A percentile compares a stretch with the other conserved stretches of the same genome.
Evolutionary conservation across 2,329 filamentous ascomycete genomes (phyloP).

Genomic region (Aspergillus sp.): DNA sequence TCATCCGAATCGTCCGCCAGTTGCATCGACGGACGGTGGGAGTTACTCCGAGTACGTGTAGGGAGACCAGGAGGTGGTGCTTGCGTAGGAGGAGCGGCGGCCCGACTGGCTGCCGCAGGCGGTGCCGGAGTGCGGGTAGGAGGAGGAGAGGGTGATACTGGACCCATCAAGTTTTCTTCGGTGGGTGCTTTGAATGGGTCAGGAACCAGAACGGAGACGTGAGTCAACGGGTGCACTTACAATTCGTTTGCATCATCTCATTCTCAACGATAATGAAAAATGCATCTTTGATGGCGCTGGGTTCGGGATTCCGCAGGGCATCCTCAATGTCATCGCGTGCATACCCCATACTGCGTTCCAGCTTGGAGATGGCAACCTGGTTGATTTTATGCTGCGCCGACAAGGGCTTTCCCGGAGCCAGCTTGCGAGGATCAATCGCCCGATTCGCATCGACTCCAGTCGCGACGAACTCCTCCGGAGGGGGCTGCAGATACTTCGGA

Average conservation of each 20-base stretch:
- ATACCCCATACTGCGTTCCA: conserved; percentile 98
- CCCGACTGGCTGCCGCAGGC: conserved; percentile 19
- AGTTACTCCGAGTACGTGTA: conserved; percentile 25
- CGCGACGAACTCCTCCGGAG: conserved; percentile 87
- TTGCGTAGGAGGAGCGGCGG: conserved; percentile 18
- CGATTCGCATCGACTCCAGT: conserved; percentile 93
- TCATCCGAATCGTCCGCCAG: conserved; percentile 28
- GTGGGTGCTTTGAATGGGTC: conserved; percentile 31
- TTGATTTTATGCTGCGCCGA: conserved; percentile 87
- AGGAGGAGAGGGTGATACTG: conserved; percentile 29
- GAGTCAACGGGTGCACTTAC: conserved; percentile 55
- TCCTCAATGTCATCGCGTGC: conserved; percentile 93
- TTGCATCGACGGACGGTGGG: conserved; percentile 25
- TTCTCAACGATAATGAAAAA: conserved; percentile 98
- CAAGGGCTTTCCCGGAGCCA: conserved; percentile 74
- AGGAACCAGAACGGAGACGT: conserved; percentile 3
- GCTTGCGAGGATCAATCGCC: conserved; percentile 77
- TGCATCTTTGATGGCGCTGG: conserved; percentile 97
- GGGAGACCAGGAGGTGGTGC: conserved; percentile 17
- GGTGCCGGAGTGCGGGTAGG: conserved; percentile 21
- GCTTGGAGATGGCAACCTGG: conserved; percentile 87
- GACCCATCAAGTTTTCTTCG: conserved; percentile 33
- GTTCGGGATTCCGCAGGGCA: conserved; percentile 85
- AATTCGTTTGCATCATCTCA: conserved; percentile 92
- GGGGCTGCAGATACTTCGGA: conserved; percentile 80